Base-by-base conservation (phyloP, 1,284 basidiomycete species). In the Fistulinella staudtii region DNA sequence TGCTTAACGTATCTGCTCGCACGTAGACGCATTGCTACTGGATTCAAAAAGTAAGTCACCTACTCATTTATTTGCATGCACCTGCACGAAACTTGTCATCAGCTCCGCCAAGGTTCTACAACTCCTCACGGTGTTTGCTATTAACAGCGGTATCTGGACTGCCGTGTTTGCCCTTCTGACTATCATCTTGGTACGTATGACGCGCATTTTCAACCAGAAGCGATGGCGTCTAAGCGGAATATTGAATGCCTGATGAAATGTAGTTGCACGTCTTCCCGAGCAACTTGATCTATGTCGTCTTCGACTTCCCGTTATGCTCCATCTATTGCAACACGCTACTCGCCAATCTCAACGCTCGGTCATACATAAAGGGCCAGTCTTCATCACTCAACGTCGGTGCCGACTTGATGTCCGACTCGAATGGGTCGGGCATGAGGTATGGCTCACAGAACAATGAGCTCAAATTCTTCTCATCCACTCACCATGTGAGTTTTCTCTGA, bases 1-100 rank as follows among this genome's bases (percentile, higher is more conserved):
- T 45, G 30, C 25, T 41, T 45, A 21, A 45, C 43, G 4, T 45
- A 24, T 27, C 15, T 45, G 27, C 43, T 45, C n/a, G 33, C 38
- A 2, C 38, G 38, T 20, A 45, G 27, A 35, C 43, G 43, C 7
- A 17, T 36, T 15, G 33, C 43, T 9, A 29, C 15, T 13, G 38
- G 31, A 5, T 41, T 45, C 25, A 41, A 35, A 36, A 41, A 18
- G 43, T 45, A 30, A 22, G 18, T 13, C 15, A 22, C 11, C 25
- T 11, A 18, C 20, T 20, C 13, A 9, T 18, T 4, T n/a, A 2
- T 23, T 17, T 14, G 20, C 11, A 35, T n/a, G 2, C 6, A 14
- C 4, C 7, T 13, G 11, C n/a, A 5, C 24, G 24, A 11, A 11
- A 11, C 24, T 25, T n/a, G n/a, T n/a, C 24, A 25, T 11, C 6